Evolutionary conservation across 2,329 filamentous ascomycete genomes (phyloP).

Genomic region (Fusarium chaquense): DNA sequence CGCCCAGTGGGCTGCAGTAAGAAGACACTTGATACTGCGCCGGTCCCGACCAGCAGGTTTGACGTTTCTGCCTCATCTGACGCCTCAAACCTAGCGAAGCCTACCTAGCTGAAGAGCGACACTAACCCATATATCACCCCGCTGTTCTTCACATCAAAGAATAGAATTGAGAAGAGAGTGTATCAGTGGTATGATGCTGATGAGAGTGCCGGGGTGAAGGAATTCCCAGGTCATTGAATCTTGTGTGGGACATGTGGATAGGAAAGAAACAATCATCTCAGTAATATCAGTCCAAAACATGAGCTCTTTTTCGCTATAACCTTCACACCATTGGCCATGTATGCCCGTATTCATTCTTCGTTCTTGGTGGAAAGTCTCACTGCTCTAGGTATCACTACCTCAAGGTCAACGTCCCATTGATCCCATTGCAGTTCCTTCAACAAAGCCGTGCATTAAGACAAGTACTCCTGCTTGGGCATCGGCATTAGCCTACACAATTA

Average conservation of each 20-base stretch:
- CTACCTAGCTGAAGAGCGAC: not conserved
- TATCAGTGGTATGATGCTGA: not conserved
- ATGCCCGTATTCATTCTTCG: not conserved
- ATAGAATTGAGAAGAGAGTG: not conserved
- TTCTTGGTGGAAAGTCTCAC: not conserved
- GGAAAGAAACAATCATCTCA: not conserved
- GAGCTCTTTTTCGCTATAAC: not conserved
- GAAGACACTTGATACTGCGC: slow-evolving; percentile 2
- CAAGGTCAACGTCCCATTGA: not conserved
- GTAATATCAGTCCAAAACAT: not conserved
- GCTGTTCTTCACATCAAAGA: not conserved
- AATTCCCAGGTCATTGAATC: not conserved
- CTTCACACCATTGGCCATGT: not conserved
- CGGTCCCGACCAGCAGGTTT: slow-evolving; percentile 26
- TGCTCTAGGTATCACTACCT: not conserved
- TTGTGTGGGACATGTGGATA: not conserved
- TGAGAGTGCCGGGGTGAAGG: slow-evolving; percentile 7
- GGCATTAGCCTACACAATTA: not conserved
- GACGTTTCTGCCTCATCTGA: slow-evolving; percentile 23
- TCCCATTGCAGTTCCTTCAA: not conserved
- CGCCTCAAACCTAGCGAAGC: not conserved
- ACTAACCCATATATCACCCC: not conserved
- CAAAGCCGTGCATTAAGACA: not conserved
- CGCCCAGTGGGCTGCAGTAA: not conserved
- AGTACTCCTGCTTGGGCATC: not conserved